Conservation (phyloP, 192 early-diverging fungal species). For the Endogone sp. region DNA sequence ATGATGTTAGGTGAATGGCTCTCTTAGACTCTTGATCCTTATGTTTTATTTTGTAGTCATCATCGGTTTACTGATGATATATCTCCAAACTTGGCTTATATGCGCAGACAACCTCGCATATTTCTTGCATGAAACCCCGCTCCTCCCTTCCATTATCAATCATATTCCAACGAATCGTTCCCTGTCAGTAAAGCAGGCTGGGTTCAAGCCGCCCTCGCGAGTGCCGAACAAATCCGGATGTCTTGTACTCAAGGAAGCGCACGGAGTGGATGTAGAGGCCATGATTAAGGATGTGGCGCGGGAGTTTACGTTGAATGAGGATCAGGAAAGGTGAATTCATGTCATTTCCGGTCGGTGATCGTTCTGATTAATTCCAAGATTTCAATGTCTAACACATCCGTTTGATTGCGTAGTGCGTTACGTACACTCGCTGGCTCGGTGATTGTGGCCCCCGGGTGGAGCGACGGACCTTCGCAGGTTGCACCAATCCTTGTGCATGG, state of each 20-base stretch:
- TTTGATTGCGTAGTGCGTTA: conserved; percentile 21
- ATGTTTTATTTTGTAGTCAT: no score
- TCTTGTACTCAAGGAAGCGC: conserved; percentile 28
- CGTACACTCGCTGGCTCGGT: conserved; percentile 32
- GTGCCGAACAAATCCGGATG: conserved; percentile 24
- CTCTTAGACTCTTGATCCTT: no score
- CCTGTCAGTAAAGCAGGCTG: conserved; percentile 15
- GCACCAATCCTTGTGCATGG: conserved; percentile 44
- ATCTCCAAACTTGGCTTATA: background rate
- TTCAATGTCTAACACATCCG: no score
- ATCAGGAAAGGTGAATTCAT: conserved; percentile 34
- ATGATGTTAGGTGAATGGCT: conserved; percentile 45
- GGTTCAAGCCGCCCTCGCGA: conserved; percentile 18
- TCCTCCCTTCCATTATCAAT: conserved; percentile 34
- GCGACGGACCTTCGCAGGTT: conserved; percentile 4
- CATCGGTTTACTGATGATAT: no score
- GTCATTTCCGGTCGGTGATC: no score
- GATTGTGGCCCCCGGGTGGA: conserved; percentile 35
- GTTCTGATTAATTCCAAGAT: no score
- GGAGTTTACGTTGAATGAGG: conserved; percentile 36
- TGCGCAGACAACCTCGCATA: conserved; percentile 32
- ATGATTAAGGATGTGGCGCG: conserved; percentile 31
- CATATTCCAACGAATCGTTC: conserved; percentile 27
- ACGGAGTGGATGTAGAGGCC: conserved; percentile 37
- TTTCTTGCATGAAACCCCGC: conserved; percentile 26